Percentiles rank a stretch among this genome's conserved stretches.
Evolutionary conservation across 768 basidiomycete genomes (phyloP).

Genomic region (Russula virescens): DNA sequence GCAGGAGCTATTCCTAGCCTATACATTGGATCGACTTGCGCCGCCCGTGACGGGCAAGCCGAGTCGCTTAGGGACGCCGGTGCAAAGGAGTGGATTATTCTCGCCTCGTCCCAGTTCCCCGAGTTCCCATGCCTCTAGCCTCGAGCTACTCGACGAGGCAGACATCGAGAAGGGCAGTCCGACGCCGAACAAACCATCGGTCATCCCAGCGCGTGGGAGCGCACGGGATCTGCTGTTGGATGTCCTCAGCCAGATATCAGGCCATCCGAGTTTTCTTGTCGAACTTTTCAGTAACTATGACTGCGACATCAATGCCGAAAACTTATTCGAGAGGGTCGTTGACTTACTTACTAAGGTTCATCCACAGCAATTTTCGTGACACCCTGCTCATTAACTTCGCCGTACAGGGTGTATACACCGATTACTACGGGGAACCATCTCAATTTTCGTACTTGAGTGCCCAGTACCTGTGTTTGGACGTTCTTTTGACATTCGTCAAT

Average conservation of each 20-base stretch:
- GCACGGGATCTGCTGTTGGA: conserved; percentile 88
- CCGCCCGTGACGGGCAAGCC: conserved; percentile 39
- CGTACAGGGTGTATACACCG: conserved; percentile 72
- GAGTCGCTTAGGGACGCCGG: conserved; percentile 23
- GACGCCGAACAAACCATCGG: conserved; percentile 34
- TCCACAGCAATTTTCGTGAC: not conserved
- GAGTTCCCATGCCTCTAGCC: conserved; percentile 39
- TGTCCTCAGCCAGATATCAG: conserved; percentile 72
- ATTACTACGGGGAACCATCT: conserved; percentile 49
- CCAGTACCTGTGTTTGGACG: conserved; percentile 84
- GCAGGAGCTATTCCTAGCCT: conserved; percentile 91
- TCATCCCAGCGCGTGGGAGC: conserved; percentile 70
- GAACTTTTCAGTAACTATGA: conserved; percentile 96
- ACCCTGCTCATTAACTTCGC: conserved; percentile 7
- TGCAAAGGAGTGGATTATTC: conserved; percentile 9
- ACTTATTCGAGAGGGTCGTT: conserved; percentile 84
- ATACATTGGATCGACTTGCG: conserved; percentile 86
- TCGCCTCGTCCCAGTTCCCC: conserved; percentile 29
- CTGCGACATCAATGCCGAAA: conserved; percentile 94
- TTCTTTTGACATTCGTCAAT: conserved; percentile 80
- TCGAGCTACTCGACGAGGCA: conserved; percentile 35
- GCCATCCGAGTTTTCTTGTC: conserved; percentile 88
- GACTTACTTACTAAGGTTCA: conserved; percentile 72
- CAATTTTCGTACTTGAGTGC: conserved; percentile 68
- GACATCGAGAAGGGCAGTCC: conserved; percentile 46